Percentiles rank a stretch among this genome's conserved stretches.
Evolutionary conservation across 169 alveolate species (phyloP).

Genomic region (Cryptosporidium meleagridis): DNA sequence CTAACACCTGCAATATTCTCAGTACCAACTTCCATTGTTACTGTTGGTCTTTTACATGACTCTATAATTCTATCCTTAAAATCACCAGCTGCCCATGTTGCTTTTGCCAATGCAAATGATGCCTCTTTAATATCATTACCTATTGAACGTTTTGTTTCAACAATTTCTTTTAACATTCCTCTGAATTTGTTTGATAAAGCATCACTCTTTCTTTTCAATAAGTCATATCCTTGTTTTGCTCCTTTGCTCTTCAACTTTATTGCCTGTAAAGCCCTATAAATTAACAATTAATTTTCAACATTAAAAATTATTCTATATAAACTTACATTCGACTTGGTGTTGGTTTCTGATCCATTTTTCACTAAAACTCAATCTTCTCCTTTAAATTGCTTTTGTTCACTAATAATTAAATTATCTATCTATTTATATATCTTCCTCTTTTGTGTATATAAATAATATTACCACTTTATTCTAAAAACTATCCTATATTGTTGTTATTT

Average conservation of each 20-base stretch:
- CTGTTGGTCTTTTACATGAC: constrained; percentile 91
- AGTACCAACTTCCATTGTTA: constrained; percentile 88
- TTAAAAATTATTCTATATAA: neutral
- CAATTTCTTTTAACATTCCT: constrained; percentile 89
- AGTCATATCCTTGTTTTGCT: constrained; percentile 93
- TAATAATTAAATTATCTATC: neutral
- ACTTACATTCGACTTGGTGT: constrained; percentile 75
- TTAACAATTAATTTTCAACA: neutral
- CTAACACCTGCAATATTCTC: constrained; percentile 96
- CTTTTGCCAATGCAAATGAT: constrained; percentile 91
- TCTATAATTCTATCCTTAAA: constrained; percentile 89
- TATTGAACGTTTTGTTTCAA: constrained; percentile 87
- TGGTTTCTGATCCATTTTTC: constrained; percentile 62
- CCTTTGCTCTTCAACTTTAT: constrained; percentile 87
- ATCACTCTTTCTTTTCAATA: constrained; percentile 93
- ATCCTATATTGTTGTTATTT: neutral
- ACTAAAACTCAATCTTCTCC: neutral
- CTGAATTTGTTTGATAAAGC: constrained; percentile 92
- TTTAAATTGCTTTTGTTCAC: neutral
- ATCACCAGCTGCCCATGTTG: constrained; percentile 95
- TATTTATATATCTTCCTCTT: no score
- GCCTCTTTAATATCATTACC: constrained; percentile 92
- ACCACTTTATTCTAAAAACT: neutral
- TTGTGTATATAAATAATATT: no score
- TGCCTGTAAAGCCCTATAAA: constrained; percentile 85